Conservation (phyloP, 345 rosid genomes). For the Excoecaria agallocha region DNA sequence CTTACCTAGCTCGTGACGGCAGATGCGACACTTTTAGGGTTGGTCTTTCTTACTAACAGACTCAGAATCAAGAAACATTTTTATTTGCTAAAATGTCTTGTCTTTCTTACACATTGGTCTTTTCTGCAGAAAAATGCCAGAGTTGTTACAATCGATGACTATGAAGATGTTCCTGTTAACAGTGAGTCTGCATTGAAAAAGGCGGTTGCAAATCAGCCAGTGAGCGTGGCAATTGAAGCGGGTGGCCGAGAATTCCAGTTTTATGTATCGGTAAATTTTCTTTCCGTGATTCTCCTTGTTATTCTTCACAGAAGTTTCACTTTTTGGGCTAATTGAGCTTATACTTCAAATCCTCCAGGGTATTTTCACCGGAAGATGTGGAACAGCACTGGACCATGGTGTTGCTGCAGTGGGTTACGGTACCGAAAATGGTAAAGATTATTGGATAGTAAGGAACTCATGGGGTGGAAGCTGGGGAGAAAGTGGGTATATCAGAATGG, state of each 20-base stretch:
- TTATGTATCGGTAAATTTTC: slow-evolving; percentile 56
- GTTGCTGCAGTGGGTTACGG: slow-evolving; percentile 91
- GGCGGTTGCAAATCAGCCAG: slow-evolving; percentile 80
- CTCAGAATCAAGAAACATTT: background rate
- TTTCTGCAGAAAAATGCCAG: slow-evolving; percentile 69
- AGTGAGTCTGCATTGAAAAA: slow-evolving; percentile 60
- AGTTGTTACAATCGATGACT: slow-evolving; percentile 65
- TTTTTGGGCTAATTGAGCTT: background rate
- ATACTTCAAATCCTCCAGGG: slow-evolving; percentile 44
- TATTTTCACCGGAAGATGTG: slow-evolving; percentile 67
- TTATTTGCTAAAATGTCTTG: background rate
- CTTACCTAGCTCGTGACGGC: slow-evolving; percentile 60
- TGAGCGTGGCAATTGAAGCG: slow-evolving; percentile 82
- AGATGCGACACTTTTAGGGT: slow-evolving; percentile 72
- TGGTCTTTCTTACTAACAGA: slow-evolving; percentile 13
- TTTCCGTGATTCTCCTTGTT: background rate
- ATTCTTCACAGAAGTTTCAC: too few species aligned
- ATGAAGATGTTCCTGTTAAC: slow-evolving; percentile 74
- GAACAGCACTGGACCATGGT: slow-evolving; percentile 81
- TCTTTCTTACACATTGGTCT: background rate
- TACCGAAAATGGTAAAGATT: slow-evolving; percentile 65
- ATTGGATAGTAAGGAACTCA: slow-evolving; percentile 83
- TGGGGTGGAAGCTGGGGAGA: slow-evolving; percentile 93
- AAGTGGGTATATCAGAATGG: slow-evolving; percentile 72
- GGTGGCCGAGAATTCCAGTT: slow-evolving; percentile 81